Base-by-base conservation (phyloP, 768 basidiomycete species). In the Boletus bicolor region DNA sequence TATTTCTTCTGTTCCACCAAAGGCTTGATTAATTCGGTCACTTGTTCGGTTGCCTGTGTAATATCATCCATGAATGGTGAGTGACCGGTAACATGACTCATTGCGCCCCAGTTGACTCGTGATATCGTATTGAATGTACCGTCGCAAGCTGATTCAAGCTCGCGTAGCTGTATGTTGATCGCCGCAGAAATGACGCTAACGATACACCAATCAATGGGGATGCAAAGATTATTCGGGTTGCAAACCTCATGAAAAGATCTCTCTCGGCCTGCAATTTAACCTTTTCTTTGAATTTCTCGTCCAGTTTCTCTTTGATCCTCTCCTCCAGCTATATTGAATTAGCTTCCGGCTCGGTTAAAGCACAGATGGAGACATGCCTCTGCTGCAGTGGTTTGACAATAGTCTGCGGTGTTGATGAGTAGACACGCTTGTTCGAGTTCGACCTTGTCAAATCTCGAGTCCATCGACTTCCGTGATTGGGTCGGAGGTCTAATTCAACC, bases 381-480 rank as follows among this genome's bases (percentile, higher is more conserved):
- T 19, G 84, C 66, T 1, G 95, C 91, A 3, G 96, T 99, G 1
- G 83, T 84, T 59, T 94, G 90, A 66, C 97, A 99, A 68, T 98
- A 99, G 67, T 98, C 95, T 1, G 95, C 96, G 0, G 97, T 99
- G 65, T 99, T 98, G 66, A 99, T 86, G 26, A 96, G 74, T n/a
- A 93, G 75, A 67, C 92, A 94, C 0, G 91, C 85, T 58, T 89
- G 91, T 64, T 83, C 85, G 34, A 98, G 70, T 56, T 94, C 87
- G 4, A 77, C 77, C 8, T 81, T 58, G 67, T 97, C 94, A 34
- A 85, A 81, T n/a, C 89, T 82, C 6, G 83, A 82, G 47, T 99
- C 96, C 19, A 77, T 76, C 2, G 95, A 98, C 63, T 81, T 82
- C 2, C 94, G 84, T 44, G 76, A 52, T 49, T 70, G 72, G 3